phyloP scores from a whole-genome alignment of 768 basidiomycete species.

The Boletus rubroflammeus region DNA sequence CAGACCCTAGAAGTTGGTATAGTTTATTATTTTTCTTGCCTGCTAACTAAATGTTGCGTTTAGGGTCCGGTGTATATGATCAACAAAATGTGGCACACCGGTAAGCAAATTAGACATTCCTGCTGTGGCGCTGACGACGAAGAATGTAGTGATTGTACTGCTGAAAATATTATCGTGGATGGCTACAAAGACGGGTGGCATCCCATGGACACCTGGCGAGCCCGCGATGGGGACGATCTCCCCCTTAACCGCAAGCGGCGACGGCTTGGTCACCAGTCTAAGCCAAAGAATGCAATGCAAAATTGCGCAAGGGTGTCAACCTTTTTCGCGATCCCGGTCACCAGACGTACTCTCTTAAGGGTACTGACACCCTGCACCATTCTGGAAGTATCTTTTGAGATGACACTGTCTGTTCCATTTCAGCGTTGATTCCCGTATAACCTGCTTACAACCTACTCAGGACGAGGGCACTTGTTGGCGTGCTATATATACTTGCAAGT shows the following conservation, averaged over 20 bases:
- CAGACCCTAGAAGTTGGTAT: conserved; percentile 24
- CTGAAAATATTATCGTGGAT: conserved; percentile 34
- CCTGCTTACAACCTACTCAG: background rate
- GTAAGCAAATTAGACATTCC: conserved; percentile 11
- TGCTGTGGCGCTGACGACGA: background rate
- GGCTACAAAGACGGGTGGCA: conserved; percentile 29
- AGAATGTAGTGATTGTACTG: conserved; percentile 21
- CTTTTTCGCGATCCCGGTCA: no score
- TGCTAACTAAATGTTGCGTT: background rate
- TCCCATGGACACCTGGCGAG: conserved; percentile 9
- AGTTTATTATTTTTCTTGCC: no score
- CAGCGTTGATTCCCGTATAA: no score
- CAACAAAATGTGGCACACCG: conserved; percentile 34
- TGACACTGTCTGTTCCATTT: background rate
- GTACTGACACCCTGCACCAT: no score
- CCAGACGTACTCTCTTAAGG: no score
- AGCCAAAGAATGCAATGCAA: no score
- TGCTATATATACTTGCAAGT: background rate
- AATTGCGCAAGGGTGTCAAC: no score
- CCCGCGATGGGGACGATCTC: conserved; percentile 1
- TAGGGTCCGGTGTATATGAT: conserved; percentile 36
- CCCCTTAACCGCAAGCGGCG: conserved; percentile 20
- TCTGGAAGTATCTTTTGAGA: no score
- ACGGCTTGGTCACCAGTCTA: no score
- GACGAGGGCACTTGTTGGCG: background rate